Base-by-base conservation (phyloP, 768 basidiomycete genomes). In the Tulasnella sp. region DNA sequence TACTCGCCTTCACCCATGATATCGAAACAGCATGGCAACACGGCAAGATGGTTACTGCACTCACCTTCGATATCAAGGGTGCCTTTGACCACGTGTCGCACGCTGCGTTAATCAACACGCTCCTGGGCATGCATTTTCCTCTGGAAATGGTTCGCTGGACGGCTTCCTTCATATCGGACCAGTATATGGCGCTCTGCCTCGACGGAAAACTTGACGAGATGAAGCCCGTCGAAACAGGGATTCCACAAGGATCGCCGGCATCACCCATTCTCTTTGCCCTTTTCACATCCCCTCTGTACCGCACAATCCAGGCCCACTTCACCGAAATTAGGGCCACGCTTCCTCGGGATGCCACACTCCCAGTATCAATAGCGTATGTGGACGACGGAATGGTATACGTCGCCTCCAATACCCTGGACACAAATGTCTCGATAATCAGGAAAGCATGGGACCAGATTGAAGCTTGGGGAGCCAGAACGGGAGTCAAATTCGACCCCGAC, bases 351-450 rank as follows among this genome's bases (percentile, higher is more conserved):
- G 29, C 67, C 20, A 70, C 67, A 70, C 67, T 39, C 11, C 67
- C 67, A 11, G 37, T 39, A 15, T 70, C 39, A 61, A 77, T 32
- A 32, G 29, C 69, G 7, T 80, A 70, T 51, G 77, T 80, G 16
- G 80, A 80, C 51, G 80, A 80, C 40, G 80, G 80, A 16, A 78
- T 79, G 18, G 9, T 80, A 9, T 39, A 40, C 11, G 79, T 77
- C 13, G 29, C 80, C 0, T 80, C 80, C 5, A 29, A 46, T 23
- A 51, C 80, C 11, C 51, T 80, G 10, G 16, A n/a, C n/a, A 48
- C 29, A 44, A 80, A 80, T 71, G 79, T 61, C 3, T 29, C 23
- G 35, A 29, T 57, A 15, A 40, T 80, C 3, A 16, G 16, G 20
- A 26, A n/a, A 5, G 61, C 76, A 32, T 80, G 48, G 39, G 32